Evolutionary conservation across 148 eudicot genomes (phyloP), one percentile per base, ranked within the genome.

Genomic region (Pharnaceum exiguum): DNA sequence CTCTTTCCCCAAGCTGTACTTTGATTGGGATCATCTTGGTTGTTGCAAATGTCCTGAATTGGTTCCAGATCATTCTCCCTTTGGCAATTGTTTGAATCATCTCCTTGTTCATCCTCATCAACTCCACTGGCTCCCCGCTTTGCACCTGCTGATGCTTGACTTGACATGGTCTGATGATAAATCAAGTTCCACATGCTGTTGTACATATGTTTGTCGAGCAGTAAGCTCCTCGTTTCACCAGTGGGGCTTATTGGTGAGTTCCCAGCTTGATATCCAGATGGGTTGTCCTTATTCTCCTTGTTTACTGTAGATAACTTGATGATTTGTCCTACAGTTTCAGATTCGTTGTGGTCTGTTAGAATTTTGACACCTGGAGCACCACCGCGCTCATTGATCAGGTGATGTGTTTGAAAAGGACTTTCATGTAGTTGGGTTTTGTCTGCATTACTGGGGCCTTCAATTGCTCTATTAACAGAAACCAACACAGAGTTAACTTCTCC

Each of bases 121-220:
- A 5, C 52, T 36, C 21, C 67, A 57, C 55, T 33, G 36, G 12
- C 28, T 50, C 30, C 57, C 40, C 62, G 59, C 51, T 50, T 53
- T 54, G 38, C 68, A 6, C 31, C 8, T 27, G 57, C 71, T 60
- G 60, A 59, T 44, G 72, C 74, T 56, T 63, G 68, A 70, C 76
- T 79, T 48, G 79, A 59, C 59, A 70, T 47, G 69, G 80, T 77
- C 57, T 83, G 89, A 22, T 80, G 79, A 59, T 93, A 85, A 45
- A 93, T 80, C 57, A 88, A 57, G 38, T 68, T 57, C 99, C 99
- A 93, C 87, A 93, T 86, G 67, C 81, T 86, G 62, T 73, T 72
- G 46, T 78, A 82, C 52, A 77, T 93, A 38, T 52, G 78, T 68
- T 75, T 71, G 65, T 78, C 76, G 52, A 67, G 54, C 43, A 60